Base-by-base conservation (phyloP, 2,329 filamentous ascomycete genomes). In the Metarhizium robertsii region DNA sequence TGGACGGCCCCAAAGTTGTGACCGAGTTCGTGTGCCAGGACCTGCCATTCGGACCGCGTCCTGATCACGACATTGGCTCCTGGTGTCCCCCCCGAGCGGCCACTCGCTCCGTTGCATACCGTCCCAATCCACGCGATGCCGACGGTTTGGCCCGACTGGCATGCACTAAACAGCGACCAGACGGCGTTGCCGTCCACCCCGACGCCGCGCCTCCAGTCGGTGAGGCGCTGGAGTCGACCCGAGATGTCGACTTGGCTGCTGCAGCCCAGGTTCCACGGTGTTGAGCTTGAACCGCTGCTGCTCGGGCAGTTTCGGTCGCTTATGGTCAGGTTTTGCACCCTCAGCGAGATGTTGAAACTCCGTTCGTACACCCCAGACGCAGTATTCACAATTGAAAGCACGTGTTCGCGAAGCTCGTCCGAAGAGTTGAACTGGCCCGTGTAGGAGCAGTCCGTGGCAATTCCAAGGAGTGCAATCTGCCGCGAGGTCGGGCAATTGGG, bases 1-100 rank as follows among this genome's bases (percentile, higher is more conserved):
- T 96, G 91, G 18, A 92, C 88, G 6, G 90, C 90, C 55, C 90
- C 90, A 68, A 92, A 95, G 0, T 85, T 94, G 68, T 96, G 90
- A 1, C 89, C 90, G 2, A 85, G 84, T 69, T 96, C 90, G 65
- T 96, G 90, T 25, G 90, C 90, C 68, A 95, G 87, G 57, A 95
- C 87, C 66, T 95, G 89, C 90, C 90, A 96, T 66, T 94, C 89
- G 2, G 81, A 85, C 16, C 78, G 75, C 0, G 88, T 94, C 52
- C 83, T 81, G 6, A 90, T 83, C 16, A 96, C 87, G 1, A 95
- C 86, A 66, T 94, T 95, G 55, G 86, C 85, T 46, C 51, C 52
- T 47, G 14, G 50, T 57, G 25, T 40, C 3, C 10, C 50, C 55
- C 55, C 40, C 50, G 48, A 14, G 20, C 32, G 38, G 54, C 47